Conservation (phyloP, 2,329 filamentous ascomycete genomes). For the Nectriaceae sp. region DNA sequence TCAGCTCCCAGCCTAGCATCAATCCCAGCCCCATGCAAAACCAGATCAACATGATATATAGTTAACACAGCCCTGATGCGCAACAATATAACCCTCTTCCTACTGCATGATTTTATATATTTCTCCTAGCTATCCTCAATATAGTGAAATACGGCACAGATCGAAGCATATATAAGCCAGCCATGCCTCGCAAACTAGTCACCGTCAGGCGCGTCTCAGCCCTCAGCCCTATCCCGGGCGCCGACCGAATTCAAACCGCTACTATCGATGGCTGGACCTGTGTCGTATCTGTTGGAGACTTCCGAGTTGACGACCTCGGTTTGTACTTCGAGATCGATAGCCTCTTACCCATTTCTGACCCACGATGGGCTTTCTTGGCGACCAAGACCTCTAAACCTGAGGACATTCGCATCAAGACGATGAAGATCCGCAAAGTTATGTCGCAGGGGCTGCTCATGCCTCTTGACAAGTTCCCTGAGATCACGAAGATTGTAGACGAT, state of each 20-base stretch:
- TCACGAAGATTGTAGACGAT: constrained; percentile 1
- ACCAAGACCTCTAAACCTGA: constrained; percentile 2
- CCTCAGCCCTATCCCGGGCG: constrained; percentile 19
- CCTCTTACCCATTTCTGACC: constrained; percentile 21
- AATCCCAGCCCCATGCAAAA: too few relatives aligned
- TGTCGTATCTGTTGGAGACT: constrained; percentile 15
- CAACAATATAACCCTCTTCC: too few relatives aligned
- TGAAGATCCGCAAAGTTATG: constrained; percentile 16
- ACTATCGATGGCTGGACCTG: constrained; percentile 25
- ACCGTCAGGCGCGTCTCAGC: constrained; percentile 20
- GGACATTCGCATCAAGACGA: constrained; percentile 21
- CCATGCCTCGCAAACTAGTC: constrained; percentile 24
- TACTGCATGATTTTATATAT: too few relatives aligned
- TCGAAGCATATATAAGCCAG: too few relatives aligned
- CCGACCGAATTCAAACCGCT: constrained; percentile 19
- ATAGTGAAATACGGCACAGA: too few relatives aligned
- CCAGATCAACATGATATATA: too few relatives aligned
- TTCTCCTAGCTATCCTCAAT: too few relatives aligned
- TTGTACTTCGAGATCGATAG: constrained; percentile 27
- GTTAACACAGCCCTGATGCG: too few relatives aligned
- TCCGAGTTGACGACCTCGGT: constrained; percentile 16
- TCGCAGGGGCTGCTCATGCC: constrained; percentile 25
- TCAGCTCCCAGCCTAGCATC: too few relatives aligned
- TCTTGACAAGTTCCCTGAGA: constrained; percentile 20
- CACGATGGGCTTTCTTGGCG: constrained; percentile 17